Evolutionary conservation across 139 green algal species (phyloP).

Genomic region (Ostreobium quekettii): DNA sequence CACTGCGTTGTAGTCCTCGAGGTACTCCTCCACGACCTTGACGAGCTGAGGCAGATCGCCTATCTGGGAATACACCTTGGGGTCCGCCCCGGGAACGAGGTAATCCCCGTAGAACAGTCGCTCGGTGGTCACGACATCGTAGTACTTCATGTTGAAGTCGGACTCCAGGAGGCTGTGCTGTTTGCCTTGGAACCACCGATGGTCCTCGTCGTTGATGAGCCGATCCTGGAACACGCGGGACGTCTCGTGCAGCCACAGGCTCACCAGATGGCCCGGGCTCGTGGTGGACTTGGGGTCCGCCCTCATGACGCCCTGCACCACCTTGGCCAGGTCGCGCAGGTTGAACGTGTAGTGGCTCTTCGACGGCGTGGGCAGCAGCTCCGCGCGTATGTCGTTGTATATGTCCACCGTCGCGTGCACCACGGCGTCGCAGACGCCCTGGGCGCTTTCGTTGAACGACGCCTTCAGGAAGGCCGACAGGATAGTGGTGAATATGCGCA

Average conservation of each 20-base stretch:
- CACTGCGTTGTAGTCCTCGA: slow-evolving; percentile 72
- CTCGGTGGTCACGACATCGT: slow-evolving; percentile 36
- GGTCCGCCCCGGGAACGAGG: slow-evolving; percentile 54
- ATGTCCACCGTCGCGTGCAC: slow-evolving; percentile 42
- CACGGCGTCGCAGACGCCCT: slow-evolving; percentile 28
- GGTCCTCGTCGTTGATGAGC: slow-evolving; percentile 64
- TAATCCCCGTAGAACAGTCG: slow-evolving; percentile 65
- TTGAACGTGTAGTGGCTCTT: slow-evolving; percentile 77
- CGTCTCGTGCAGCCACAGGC: slow-evolving; percentile 64
- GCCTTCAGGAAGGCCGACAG: slow-evolving; percentile 39
- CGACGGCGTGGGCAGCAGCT: slow-evolving; percentile 62
- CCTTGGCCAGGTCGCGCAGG: slow-evolving; percentile 61
- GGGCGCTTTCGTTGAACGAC: slow-evolving; percentile 42
- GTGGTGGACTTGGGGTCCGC: slow-evolving; percentile 36
- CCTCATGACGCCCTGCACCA: slow-evolving; percentile 63
- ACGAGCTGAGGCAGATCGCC: slow-evolving; percentile 46
- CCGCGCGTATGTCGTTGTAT: slow-evolving; percentile 55
- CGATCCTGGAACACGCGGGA: slow-evolving; percentile 63
- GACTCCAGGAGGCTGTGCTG: slow-evolving; percentile 28
- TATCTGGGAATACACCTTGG: slow-evolving; percentile 47
- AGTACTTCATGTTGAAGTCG: slow-evolving; percentile 27
- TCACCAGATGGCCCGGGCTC: slow-evolving; percentile 37
- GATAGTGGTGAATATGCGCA: slow-evolving; percentile 65
- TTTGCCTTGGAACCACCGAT: slow-evolving; percentile 48
- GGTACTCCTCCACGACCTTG: slow-evolving; percentile 55